Conservation (phyloP, 2,329 filamentous ascomycete species). For the Fusarium armeniacum region DNA sequence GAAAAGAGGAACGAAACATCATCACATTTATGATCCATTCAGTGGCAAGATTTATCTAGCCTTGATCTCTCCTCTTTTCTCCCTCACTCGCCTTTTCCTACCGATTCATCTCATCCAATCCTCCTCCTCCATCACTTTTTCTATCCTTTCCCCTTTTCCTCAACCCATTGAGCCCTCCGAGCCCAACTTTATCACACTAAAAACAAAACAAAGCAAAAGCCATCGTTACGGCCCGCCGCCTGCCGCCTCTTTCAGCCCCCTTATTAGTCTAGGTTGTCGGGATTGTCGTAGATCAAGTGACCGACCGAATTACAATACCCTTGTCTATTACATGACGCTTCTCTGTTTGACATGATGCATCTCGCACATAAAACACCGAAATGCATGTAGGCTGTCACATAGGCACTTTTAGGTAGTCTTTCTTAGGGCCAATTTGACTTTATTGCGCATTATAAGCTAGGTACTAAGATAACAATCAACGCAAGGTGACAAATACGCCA, state of each 20-base stretch:
- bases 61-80: slow-evolving; percentile 38
- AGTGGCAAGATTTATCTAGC: slow-evolving; percentile 40
- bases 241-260: slow-evolving; percentile 23
- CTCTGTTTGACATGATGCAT: slow-evolving; percentile 19
- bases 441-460: neutral
- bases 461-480: neutral
- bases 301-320: slow-evolving; percentile 31
- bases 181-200: slow-evolving; percentile 15
- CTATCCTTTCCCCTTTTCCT: slow-evolving; percentile 17
- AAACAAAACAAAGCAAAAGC: neutral
- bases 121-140: slow-evolving; percentile 18
- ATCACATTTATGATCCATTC: slow-evolving; percentile 22
- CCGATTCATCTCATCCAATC: slow-evolving; percentile 33
- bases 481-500: neutral
- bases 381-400: neutral
- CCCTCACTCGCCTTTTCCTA: slow-evolving; percentile 13
- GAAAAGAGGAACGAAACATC: slow-evolving; percentile 20
- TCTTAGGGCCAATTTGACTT: neutral
- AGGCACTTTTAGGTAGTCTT: neutral
- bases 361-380: slow-evolving; percentile 14
- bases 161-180: slow-evolving; percentile 2
- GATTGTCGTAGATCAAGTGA: slow-evolving; percentile 39
- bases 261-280: slow-evolving; percentile 6
- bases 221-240: slow-evolving; percentile 31
- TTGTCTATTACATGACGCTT: slow-evolving; percentile 16